Conservation (phyloP, 345 rosid species). For the Populus davidiana region DNA sequence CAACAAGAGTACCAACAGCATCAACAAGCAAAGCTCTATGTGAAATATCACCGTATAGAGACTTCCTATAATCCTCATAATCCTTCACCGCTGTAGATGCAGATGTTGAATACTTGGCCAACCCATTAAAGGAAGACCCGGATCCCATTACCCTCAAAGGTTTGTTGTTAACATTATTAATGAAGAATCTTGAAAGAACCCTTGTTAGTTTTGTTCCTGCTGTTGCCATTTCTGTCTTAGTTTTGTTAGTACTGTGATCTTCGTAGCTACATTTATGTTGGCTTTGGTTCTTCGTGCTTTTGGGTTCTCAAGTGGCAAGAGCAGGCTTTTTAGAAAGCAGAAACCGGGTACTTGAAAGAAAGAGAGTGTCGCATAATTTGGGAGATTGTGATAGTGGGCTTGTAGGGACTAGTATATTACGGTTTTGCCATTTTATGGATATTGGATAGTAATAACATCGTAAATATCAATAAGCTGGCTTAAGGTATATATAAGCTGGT, state of each 20-base stretch:
- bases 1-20: slow-evolving; percentile 86
- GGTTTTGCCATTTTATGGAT: not conserved
- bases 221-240: not conserved
- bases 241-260: not conserved
- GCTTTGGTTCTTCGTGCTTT: not conserved
- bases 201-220: slow-evolving; percentile 1
- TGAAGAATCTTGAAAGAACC: not conserved
- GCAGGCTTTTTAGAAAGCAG: not conserved
- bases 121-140: not conserved
- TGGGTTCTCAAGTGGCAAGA: not conserved
- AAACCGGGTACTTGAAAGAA: not conserved
- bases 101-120: slow-evolving; percentile 5
- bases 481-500: no score
- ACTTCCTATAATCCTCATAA: slow-evolving; percentile 74
- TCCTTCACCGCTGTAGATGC: slow-evolving; percentile 45
- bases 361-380: not conserved
- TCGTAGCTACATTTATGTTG: not conserved
- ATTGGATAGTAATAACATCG: no score
- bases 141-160: not conserved
- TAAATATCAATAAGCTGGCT: no score
- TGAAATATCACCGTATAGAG: slow-evolving; percentile 76
- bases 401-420: not conserved
- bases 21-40: slow-evolving; percentile 89
- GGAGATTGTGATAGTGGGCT: not conserved
- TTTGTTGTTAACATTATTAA: not conserved